Evolutionary conservation across 768 basidiomycete genomes (phyloP), one percentile per base, ranked within the genome.

Genomic region (Cyclocybe cylindracea): DNA sequence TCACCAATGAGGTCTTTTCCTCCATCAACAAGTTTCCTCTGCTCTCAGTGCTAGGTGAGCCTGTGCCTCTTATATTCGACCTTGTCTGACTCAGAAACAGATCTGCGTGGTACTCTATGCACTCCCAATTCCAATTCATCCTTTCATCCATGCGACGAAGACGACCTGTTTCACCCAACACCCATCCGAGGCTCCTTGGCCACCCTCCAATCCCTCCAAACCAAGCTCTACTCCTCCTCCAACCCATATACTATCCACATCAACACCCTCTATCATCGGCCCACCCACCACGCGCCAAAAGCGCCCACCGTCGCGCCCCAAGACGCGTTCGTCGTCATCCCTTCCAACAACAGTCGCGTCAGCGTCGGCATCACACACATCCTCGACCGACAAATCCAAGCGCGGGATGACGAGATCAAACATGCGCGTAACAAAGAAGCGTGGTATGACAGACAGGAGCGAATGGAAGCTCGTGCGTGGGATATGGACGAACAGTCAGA

Each of bases 41-140:
- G 34, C 78, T 89, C 24, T 78, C 78, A 24, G 79, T 79, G 14
- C 55, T 89, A 56, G 87, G 86, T 85, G 46, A 31, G 80, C 45
- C 45, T 44, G 7, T 29, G 31, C 29, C 40, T 34, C n/a, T 51
- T 44, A 39, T 49, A 32, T 54, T n/a, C 14, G 19, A 29, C 34
- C 48, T 7, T 44, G 24, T 35, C 48, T 44, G 31, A 51, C 59
- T 52, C 58, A 59, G 19, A 7, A 41, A 14, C 48, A 83, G 82
- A 83, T 64, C 66, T 82, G 24, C 74, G 79, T 51, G 78, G 73
- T 54, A 83, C 83, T 4, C 55, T 58, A 11, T 84, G 82, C 58
- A 57, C 51, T 0, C 63, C 62, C 10, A 39, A 36, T 36, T 11
- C 64, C 55, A 39, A 58, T 49, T 55, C 43, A 52, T 45, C 67